Evolutionary conservation across 140 eudicot genomes (phyloP), one percentile per base, ranked within the genome.

Genomic region (Senecio squalidus): DNA sequence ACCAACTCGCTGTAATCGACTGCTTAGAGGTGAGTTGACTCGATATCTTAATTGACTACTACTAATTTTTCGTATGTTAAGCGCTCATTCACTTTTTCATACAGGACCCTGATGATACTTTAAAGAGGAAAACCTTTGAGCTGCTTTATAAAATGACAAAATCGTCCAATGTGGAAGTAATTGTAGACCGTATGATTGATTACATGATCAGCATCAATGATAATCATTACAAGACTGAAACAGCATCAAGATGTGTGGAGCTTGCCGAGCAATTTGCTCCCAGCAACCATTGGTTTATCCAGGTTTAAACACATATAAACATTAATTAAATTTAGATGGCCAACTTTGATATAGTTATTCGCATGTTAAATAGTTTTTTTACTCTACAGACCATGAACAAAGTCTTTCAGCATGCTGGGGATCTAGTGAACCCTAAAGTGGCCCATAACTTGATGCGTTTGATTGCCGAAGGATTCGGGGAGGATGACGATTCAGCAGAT

Each of bases 241-340:
- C 88, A 64, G 96, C 99, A 64, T 93, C 99, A 4, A 78, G 96
- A 80, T 93, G 99, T 72, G 96, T 93, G 58, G 95, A 93, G 70
- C 99, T 93, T 68, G 99, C 96, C 0, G 99, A 93, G 74, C 99
- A 93, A 56, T 93, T 93, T 80, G 99, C 99, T 26, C 99, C 99
- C 29, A 93, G 96, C 55, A 93, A 93, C 72, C 94, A 84, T 54
- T 93, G 99, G 99, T 93, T 93, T 61, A 93, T 93, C 58, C 95
- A 87, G 99, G 99, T 93, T 30, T 30, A 22, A 9, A 55, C 31
- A 10, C 69, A 17, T 20, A 45, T 4, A 46, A 7, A 53, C 6
- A 21, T 25, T 15, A 6, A 9, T 38, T 38, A 7, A 48, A 47
- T 66, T 13, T 4, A 23, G 43, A 10, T 49, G 10, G 26, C 55